phyloP scores from a whole-genome alignment of 805 yeast species.

The Wickerhamomyces ciferrii region DNA sequence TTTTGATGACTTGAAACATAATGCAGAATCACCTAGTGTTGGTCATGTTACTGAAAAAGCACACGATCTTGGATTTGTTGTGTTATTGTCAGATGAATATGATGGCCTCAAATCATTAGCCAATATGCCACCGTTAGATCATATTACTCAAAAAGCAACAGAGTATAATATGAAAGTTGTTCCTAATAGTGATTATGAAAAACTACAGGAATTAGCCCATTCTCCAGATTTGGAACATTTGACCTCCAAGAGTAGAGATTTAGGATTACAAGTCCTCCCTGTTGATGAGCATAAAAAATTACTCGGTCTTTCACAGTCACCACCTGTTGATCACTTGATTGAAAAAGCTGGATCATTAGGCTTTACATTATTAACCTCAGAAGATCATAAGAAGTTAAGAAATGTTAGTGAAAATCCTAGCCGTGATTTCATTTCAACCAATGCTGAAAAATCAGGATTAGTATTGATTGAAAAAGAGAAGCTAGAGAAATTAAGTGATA shows the following conservation, averaged over 20 bases:
- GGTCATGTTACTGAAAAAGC: conserved; percentile 23
- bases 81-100: neutral
- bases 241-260: conserved; percentile 1
- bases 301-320: neutral
- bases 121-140: neutral
- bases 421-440: neutral
- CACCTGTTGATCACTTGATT: neutral
- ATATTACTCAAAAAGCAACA: conserved; percentile 5
- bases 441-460: neutral
- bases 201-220: neutral
- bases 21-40: conserved; percentile 16
- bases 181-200: neutral
- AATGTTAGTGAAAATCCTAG: neutral
- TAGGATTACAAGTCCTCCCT: conserved; percentile 5
- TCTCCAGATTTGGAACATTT: neutral
- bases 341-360: neutral
- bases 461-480: neutral
- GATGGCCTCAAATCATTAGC: neutral
- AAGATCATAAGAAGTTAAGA: neutral
- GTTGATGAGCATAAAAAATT: neutral
- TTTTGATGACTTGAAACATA: conserved; percentile 3
- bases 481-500: too few relatives aligned
- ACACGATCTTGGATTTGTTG: conserved; percentile 1
- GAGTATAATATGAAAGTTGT: conserved; percentile 1
- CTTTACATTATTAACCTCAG: neutral